Conservation (phyloP, 108 stramenopile genomes). For the Fistulifera pelliculosa region DNA sequence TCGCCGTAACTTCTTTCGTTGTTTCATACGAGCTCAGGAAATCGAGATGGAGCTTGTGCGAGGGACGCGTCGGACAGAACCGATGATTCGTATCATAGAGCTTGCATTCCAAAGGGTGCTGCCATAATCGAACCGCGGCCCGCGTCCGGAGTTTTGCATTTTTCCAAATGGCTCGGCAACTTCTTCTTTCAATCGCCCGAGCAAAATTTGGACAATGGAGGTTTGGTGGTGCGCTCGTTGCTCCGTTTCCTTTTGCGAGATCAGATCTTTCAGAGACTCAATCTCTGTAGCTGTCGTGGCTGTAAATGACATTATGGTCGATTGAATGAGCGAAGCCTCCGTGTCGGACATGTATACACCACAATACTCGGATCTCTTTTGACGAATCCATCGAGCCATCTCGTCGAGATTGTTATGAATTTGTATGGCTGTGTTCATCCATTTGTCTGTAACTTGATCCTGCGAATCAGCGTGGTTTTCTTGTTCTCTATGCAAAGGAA, state of each 20-base stretch:
- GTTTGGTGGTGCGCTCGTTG: constrained; percentile 35
- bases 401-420: constrained; percentile 33
- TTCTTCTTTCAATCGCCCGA: constrained; percentile 44
- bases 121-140: constrained; percentile 32
- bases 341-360: constrained; percentile 42
- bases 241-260: constrained; percentile 12
- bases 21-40: constrained; percentile 7
- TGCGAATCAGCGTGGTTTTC: too few relatives aligned
- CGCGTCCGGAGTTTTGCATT: constrained; percentile 54
- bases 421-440: constrained; percentile 34
- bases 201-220: constrained; percentile 62
- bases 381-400: constrained; percentile 36
- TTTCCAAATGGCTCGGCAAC: constrained; percentile 61
- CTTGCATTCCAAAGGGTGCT: constrained; percentile 39
- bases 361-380: constrained; percentile 26
- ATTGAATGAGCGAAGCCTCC: constrained; percentile 68
- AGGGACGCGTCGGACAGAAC: constrained; percentile 13
- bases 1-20: not conserved
- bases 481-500: too few relatives aligned
- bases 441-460: constrained; percentile 3
- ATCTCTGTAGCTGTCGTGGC: constrained; percentile 74
- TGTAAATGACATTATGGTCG: constrained; percentile 73
- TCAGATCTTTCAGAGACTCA: constrained; percentile 61
- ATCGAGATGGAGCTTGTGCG: constrained; percentile 4
- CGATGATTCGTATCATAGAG: constrained; percentile 13